Evolutionary conservation across 768 basidiomycete species (phyloP).

Genomic region (Naematelia aurantialba): DNA sequence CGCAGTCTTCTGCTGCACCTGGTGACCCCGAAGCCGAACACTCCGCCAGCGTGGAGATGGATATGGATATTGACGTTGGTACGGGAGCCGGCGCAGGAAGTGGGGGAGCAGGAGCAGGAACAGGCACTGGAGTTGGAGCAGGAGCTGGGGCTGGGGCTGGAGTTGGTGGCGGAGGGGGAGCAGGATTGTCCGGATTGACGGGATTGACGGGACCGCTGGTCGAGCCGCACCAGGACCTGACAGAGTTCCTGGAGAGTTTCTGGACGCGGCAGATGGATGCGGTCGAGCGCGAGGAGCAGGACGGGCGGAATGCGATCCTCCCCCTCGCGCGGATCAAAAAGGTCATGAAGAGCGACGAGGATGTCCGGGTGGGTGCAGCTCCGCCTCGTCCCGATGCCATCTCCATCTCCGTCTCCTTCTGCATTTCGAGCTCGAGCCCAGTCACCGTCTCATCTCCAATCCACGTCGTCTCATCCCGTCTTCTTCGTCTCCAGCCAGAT

Average conservation of each 20-base stretch:
- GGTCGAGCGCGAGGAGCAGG: conserved; percentile 82
- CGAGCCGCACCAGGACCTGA: conserved; percentile 77
- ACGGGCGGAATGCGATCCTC: conserved; percentile 59
- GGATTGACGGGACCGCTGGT: conserved; percentile 59
- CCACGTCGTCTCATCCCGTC: conserved; percentile 2
- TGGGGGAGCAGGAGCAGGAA: too few relatives aligned
- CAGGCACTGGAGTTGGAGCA: too few relatives aligned
- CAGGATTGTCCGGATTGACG: neutral
- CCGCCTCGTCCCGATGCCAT: neutral
- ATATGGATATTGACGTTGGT: too few relatives aligned
- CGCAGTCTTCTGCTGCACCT: neutral
- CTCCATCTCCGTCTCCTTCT: neutral
- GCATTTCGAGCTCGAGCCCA: neutral
- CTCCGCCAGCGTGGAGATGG: too few relatives aligned
- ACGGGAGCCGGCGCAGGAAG: too few relatives aligned
- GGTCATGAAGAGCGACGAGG: conserved; percentile 86
- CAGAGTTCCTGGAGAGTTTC: conserved; percentile 78
- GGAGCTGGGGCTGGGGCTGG: too few relatives aligned
- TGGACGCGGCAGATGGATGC: conserved; percentile 85
- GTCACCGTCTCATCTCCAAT: neutral
- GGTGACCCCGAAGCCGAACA: neutral
- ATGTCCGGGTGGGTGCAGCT: conserved; percentile 68
- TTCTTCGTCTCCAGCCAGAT: neutral
- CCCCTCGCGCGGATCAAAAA: conserved; percentile 97
- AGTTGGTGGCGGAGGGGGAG: neutral